Base-by-base conservation (phyloP, 2,329 filamentous ascomycete species). In the Septoria petroselini region DNA sequence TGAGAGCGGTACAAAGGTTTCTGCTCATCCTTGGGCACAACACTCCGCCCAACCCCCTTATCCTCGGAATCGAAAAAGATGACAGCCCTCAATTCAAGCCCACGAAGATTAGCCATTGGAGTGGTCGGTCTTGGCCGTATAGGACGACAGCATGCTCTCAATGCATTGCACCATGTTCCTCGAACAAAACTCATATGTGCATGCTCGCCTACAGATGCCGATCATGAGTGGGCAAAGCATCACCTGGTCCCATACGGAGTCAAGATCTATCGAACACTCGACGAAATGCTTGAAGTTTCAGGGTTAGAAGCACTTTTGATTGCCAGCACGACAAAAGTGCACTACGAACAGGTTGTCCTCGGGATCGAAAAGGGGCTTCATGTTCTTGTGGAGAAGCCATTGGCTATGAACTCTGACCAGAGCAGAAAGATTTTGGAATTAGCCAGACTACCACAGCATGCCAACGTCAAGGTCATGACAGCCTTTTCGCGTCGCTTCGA, bases 331-430 rank as follows among this genome's bases (percentile, higher is more conserved):
- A 77, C 76, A 0, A 78, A 73, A 1, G 76, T 76, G 2, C 80
- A 83, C 55, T 77, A 77, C 0, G 72, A 79, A 54, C 76, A 82
- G 58, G 74, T 78, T 3, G 75, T 80, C 58, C 73, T 76, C 53
- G 78, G 77, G 7, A 79, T 82, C 38, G 63, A 78, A 38, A 70
- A 70, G 8, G 72, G 75, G 27, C 70, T 76, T 52, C 79, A 82
- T 54, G 77, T 81, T 0, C 64, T 82, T 7, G 81, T 78, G 54
- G 79, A 82, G 69, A 82, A 73, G 58, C 71, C 71, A 3, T 55
- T 73, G 9, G 66, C 48, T 2, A 57, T 57, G 54, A 53, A 53
- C 15, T 47, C 50, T 2, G 41, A 51, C 14, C 42, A 53, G 25
- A 50, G 50, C 8, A 21, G 35, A 31, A 45, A 53, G 27, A 53